Base-by-base conservation (phyloP, 768 basidiomycete genomes). In the Lactarius sanguifluus region DNA sequence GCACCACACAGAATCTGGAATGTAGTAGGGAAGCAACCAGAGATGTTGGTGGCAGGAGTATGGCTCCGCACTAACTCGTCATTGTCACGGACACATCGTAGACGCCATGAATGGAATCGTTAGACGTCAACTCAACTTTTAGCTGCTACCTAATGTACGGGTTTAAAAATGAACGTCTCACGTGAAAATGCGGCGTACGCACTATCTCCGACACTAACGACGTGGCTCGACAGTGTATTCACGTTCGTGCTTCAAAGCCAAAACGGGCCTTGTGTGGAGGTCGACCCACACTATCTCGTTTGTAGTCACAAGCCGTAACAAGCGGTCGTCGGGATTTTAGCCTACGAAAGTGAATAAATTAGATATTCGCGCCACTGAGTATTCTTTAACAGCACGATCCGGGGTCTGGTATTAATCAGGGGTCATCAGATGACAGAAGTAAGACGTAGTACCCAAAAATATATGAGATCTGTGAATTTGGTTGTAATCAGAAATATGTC, bases 201-300 rank as follows among this genome's bases (percentile, higher is more conserved):
- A 79, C 83, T 75, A 32, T 73, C 71, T 34, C 70, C 70, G 10
- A 80, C 67, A 16, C 71, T 72, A 3, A 83, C 66, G 8, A 83
- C 85, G 5, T 76, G 71, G 0, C 78, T 73, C 55, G 77, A 75
- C 20, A 92, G 79, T 4, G 83, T 85, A 81, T 43, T 81, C 78
- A 23, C 90, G 80, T 57, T 80, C 77, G 73, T 94, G 91, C 62
- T 81, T 83, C 69, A 82, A 82, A 4, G 82, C 83, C 10, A 93
- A 69, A 4, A 92, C 72, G 7, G 90, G 88, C 65, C 77, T 84
- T 28, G 73, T 73, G n/a, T 81, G 75, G 70, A 80, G 80, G 71
- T 94, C 91, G 34, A 92, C 73, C 91, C 91, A 93, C 16, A 87
- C 69, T 18, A 92, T 70, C 55, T 88, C 81, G 1, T 77, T 78